Base-by-base conservation (phyloP, 1,284 basidiomycete species). In the Ustilago loliicola region DNA sequence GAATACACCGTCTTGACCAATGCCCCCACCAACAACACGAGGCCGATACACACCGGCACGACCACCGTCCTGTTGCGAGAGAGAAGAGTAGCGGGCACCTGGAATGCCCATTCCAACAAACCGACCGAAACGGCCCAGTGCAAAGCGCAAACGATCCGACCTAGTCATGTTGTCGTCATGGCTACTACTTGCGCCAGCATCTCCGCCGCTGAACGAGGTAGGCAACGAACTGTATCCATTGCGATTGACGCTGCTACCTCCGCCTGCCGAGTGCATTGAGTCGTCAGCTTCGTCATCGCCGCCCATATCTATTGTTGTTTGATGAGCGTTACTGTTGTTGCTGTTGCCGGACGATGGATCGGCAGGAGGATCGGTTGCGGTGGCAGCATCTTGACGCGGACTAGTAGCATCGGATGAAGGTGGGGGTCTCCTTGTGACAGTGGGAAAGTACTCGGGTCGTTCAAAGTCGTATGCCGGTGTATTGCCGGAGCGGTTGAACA, bases 1-100 rank as follows among this genome's bases (percentile, higher is more conserved):
- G 87, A 98, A 99, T 6, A 99, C 96, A 15, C 96, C 96, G 81
- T 97, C 95, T 82, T 96, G 95, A 51, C 93, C 91, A 10, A 89
- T 90, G 0, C 95, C 95, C 1, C 94, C 92, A 19, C 93, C 95
- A 50, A 82, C 57, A 11, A 77, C 63, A 32, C 80, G 52, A 0
- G 66, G 70, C 34, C 76, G 70, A 62, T 79, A 63, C 13, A 71
- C 66, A 25, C 64, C 62, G 3, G 38, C 47, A 5, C 71, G 53
- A 10, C 48, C 65, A 27, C 70, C 72, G 40, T 72, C 76, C 25
- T 79, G 61, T 13, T 61, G 54, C 2, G 63, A 57, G n/a, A 77
- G 54, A 5, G 71, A 67, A 2, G 69, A 67, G 60, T 86, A 86
- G n/a, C 79, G 63, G 0, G 82, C 82, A 27, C 85, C 84, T 3